A percentile compares a stretch with the other conserved stretches of the same genome.
Evolutionary conservation across 257 asterid species (phyloP).

Genomic region (Nicotiana knightiana): DNA sequence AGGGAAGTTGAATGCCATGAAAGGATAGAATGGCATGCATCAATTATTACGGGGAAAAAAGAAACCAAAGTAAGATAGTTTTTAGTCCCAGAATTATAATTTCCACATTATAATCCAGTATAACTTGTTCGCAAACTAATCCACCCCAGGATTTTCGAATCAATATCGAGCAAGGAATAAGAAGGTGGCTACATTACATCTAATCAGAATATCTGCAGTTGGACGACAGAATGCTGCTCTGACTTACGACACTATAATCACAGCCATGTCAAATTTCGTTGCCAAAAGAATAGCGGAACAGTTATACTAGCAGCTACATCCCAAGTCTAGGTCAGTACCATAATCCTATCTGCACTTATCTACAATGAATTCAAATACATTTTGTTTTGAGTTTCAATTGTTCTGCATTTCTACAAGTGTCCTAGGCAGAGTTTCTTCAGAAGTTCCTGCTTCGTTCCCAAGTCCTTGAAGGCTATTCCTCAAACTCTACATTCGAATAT

Average conservation of each 20-base stretch:
- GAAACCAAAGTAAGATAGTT: neutral
- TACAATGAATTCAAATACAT: neutral
- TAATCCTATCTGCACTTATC: neutral
- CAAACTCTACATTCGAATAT: conserved; percentile 55
- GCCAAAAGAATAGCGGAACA: neutral
- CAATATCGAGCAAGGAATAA: neutral
- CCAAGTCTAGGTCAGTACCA: neutral
- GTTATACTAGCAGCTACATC: neutral
- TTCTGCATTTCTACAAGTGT: neutral
- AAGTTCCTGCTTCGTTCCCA: neutral
- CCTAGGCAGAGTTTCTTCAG: neutral
- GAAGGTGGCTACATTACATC: neutral
- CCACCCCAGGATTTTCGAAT: neutral
- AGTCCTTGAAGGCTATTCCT: neutral
- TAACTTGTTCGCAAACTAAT: neutral
- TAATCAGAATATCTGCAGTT: neutral
- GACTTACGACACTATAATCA: neutral
- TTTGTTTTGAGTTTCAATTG: neutral
- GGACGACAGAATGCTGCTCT: neutral
- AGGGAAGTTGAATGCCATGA: neutral
- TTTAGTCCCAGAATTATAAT: neutral
- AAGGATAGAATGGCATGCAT: neutral
- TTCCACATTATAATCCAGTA: neutral
- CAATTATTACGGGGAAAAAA: neutral
- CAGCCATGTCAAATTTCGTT: neutral